phyloP scores from a whole-genome alignment of 495 filamentous ascomycete species.

The Aspergillus avenaceus region DNA sequence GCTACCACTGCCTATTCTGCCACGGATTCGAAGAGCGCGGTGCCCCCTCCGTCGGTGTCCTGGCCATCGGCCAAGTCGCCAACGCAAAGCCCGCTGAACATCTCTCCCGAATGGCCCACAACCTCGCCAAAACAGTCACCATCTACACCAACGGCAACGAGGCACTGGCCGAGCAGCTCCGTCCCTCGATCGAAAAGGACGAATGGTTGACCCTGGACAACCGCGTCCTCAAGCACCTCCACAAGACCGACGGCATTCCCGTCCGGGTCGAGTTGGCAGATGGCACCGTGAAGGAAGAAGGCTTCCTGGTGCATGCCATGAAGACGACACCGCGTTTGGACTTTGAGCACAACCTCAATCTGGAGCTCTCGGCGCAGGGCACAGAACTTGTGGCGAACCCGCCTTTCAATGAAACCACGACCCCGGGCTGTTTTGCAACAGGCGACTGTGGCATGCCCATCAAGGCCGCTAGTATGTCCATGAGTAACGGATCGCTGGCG shows the following conservation, averaged over 20 bases:
- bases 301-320: neutral
- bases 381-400: neutral
- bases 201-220: neutral
- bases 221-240: neutral
- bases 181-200: neutral
- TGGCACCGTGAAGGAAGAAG: neutral
- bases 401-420: neutral
- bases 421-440: neutral
- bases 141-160: slow-evolving; percentile 1
- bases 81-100: neutral
- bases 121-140: neutral
- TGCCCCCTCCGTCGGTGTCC: neutral
- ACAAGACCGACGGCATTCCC: neutral
- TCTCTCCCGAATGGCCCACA: neutral
- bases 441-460: neutral
- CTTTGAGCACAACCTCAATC: neutral
- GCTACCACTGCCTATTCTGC: slow-evolving; percentile 7
- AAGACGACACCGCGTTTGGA: neutral
- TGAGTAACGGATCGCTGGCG: neutral
- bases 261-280: neutral
- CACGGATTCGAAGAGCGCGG: slow-evolving; percentile 1
- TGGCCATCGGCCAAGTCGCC: neutral
- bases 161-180: neutral
- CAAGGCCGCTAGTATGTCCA: neutral
- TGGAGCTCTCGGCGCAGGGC: neutral